Percentiles rank a stretch among this genome's conserved stretches.
Evolutionary conservation across 1,284 basidiomycete genomes (phyloP).

Genomic region (Heterobasidion parviporum): DNA sequence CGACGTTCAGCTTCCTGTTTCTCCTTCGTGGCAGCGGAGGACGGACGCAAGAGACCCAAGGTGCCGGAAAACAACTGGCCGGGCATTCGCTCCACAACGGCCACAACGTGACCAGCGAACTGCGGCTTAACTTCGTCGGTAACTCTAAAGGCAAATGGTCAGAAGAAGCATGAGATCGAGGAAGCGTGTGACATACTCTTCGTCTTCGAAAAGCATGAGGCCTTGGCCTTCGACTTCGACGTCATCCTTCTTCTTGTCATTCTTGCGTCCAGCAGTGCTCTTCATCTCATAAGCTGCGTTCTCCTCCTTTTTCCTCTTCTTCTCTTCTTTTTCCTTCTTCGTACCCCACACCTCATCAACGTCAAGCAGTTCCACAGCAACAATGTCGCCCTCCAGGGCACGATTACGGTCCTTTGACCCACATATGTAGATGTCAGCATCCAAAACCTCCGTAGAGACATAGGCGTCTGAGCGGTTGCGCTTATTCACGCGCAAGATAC

Average conservation of each 20-base stretch:
- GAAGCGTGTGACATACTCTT: slow-evolving; percentile 52
- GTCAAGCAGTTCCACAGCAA: slow-evolving; percentile 96
- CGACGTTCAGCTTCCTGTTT: slow-evolving; percentile 98
- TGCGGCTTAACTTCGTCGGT: slow-evolving; percentile 96
- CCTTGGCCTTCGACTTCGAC: slow-evolving; percentile 99
- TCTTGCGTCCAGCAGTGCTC: slow-evolving; percentile 71
- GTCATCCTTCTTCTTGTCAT: slow-evolving; percentile 99
- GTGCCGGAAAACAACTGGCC: slow-evolving; percentile 98
- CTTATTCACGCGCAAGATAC: slow-evolving; percentile 97
- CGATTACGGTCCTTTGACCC: slow-evolving; percentile 99
- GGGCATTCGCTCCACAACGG: slow-evolving; percentile 97
- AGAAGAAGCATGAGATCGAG: slow-evolving; percentile 6
- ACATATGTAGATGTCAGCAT: slow-evolving; percentile 98
- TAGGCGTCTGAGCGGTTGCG: slow-evolving; percentile 98
- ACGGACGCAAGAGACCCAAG: slow-evolving; percentile 90
- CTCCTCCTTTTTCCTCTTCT: slow-evolving; percentile 99
- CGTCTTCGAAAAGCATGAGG: slow-evolving; percentile 92
- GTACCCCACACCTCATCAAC: slow-evolving; percentile 98
- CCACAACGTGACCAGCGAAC: slow-evolving; percentile 95
- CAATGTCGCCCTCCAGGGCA: slow-evolving; percentile 96
- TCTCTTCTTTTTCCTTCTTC: slow-evolving; percentile 99
- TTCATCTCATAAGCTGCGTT: slow-evolving; percentile 86
- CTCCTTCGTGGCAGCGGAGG: slow-evolving; percentile 97
- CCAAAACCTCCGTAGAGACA: slow-evolving; percentile 97
- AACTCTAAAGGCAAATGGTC: slow-evolving; percentile 45